These are phyloP conservation scores for Verticillium tricorpus DNA, from an alignment of 2,329 filamentous ascomycete genomes.

Conservation along the genomic window DNA sequence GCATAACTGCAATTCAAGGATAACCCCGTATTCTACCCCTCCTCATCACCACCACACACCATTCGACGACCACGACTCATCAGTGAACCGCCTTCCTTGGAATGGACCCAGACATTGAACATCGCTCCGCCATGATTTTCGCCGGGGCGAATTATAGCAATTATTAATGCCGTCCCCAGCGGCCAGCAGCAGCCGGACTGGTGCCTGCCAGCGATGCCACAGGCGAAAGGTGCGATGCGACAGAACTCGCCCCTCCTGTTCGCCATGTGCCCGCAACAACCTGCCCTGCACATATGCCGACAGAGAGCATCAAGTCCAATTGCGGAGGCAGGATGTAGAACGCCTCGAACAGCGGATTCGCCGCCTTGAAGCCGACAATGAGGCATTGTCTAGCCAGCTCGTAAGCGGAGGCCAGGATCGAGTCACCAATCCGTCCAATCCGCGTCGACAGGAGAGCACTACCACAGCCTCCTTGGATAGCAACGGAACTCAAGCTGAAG, in stretches of 20 bases:
- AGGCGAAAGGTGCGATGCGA: constrained; percentile 35
- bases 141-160: neutral
- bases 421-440: neutral
- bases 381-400: constrained; percentile 13
- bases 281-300: constrained; percentile 28
- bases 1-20: no score
- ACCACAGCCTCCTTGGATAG: neutral
- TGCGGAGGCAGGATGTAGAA: constrained; percentile 25
- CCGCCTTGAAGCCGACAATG: constrained; percentile 25
- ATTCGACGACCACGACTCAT: no score
- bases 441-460: neutral
- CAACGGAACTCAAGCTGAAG: neutral
- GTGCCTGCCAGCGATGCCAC: constrained; percentile 35
- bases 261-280: constrained; percentile 27
- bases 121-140: neutral
- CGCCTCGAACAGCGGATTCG: constrained; percentile 27
- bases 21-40: no score
- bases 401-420: constrained; percentile 8
- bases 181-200: constrained; percentile 5
- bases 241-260: constrained; percentile 29
- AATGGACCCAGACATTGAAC: neutral
- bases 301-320: constrained; percentile 20
- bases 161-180: neutral
- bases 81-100: neutral
- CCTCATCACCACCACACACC: no score